Conservation (phyloP, 2,329 filamentous ascomycete species). For the Boeremia lycopersici region DNA sequence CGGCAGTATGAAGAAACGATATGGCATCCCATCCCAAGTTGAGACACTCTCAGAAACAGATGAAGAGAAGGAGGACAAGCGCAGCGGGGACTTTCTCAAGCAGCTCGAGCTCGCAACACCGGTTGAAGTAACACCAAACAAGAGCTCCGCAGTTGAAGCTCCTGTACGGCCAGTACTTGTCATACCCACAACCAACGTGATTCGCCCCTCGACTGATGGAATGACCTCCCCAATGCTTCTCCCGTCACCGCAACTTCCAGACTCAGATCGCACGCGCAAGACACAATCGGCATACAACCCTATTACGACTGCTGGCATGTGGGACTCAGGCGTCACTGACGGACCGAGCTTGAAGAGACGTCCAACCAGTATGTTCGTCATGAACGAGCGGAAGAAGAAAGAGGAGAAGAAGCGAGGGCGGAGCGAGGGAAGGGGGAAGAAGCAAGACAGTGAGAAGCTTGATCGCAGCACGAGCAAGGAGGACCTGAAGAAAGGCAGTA, state of each 20-base stretch:
- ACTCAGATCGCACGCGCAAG: slow-evolving; percentile 30
- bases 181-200: slow-evolving; percentile 23
- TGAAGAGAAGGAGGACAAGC: slow-evolving; percentile 41
- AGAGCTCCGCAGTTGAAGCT: not conserved
- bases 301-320: slow-evolving; percentile 42
- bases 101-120: slow-evolving; percentile 33
- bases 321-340: slow-evolving; percentile 44
- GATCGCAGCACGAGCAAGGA: slow-evolving; percentile 14
- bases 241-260: slow-evolving; percentile 22
- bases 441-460: slow-evolving; percentile 17
- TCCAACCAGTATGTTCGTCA: slow-evolving; percentile 43
- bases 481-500: slow-evolving; percentile 1
- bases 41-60: slow-evolving; percentile 38
- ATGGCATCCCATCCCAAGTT: slow-evolving; percentile 36
- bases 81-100: slow-evolving; percentile 41
- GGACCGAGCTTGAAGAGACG: slow-evolving; percentile 34
- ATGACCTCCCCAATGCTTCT: slow-evolving; percentile 16
- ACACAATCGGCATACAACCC: slow-evolving; percentile 42
- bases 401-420: slow-evolving; percentile 36
- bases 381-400: slow-evolving; percentile 41
- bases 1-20: slow-evolving; percentile 38
- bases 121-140: slow-evolving; percentile 12
- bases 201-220: slow-evolving; percentile 19
- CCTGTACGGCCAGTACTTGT: not conserved
- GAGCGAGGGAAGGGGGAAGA: slow-evolving; percentile 33